These are phyloP conservation scores for Penstemon eatonii DNA, from an alignment of 257 asterid species.

Conservation along the genomic window DNA sequence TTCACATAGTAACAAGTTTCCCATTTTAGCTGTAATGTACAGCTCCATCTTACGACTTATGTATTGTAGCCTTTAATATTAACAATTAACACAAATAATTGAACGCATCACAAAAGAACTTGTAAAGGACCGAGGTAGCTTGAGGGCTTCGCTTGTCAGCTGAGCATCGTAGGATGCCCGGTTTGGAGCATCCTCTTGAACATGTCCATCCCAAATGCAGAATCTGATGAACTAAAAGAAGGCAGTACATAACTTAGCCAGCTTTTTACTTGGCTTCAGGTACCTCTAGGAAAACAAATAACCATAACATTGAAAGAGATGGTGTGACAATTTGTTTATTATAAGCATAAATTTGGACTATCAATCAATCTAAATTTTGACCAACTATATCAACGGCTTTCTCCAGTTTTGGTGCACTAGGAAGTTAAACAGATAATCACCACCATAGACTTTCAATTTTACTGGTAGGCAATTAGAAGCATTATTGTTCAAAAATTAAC, in stretches of 20 bases:
- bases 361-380: constrained; percentile 16
- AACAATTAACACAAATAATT: constrained; percentile 31
- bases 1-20: constrained; percentile 24
- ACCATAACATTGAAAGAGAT: constrained; percentile 33
- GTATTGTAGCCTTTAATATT: constrained; percentile 31
- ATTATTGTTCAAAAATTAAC: not conserved
- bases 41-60: constrained; percentile 32
- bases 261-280: constrained; percentile 44
- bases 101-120: constrained; percentile 29
- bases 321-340: constrained; percentile 25
- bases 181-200: constrained; percentile 97
- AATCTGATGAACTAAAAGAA: constrained; percentile 88
- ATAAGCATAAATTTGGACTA: constrained; percentile 17
- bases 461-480: not conserved
- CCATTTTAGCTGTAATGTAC: constrained; percentile 20
- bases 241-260: constrained; percentile 59
- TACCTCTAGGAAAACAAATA: constrained; percentile 35
- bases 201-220: constrained; percentile 97
- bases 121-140: constrained; percentile 25
- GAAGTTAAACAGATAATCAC: not conserved
- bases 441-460: not conserved
- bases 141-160: constrained; percentile 48
- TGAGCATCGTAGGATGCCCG: constrained; percentile 88
- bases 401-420: not conserved
- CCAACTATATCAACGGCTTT: constrained; percentile 6